A percentile compares a stretch with the other conserved stretches of the same genome.
These are phyloP conservation scores for Torulaspora maleeae DNA, from an alignment of 805 yeast genomes.

Conservation along the genomic window DNA sequence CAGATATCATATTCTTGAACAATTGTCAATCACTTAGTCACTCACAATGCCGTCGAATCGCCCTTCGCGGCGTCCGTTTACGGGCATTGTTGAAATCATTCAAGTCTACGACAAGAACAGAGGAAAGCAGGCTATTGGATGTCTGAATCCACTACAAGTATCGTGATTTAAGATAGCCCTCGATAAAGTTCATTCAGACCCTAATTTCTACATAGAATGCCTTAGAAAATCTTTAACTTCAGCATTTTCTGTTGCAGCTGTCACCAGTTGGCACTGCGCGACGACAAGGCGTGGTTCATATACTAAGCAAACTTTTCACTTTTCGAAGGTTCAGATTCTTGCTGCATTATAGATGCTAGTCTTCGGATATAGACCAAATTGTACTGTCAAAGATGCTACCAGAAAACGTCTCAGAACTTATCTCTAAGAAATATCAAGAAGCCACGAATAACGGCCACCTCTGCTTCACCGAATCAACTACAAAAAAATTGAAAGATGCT, in stretches of 20 bases:
- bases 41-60: conserved; percentile 1
- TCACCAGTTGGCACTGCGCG: conserved; percentile 7
- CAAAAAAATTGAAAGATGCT: conserved; percentile 30
- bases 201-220: background rate
- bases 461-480: conserved; percentile 47
- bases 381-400: conserved; percentile 30
- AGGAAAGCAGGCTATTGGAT: background rate
- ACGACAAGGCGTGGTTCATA: conserved; percentile 1
- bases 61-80: conserved; percentile 6
- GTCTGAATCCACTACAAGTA: background rate
- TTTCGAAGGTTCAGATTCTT: background rate
- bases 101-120: background rate
- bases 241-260: background rate
- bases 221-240: background rate
- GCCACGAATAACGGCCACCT: conserved; percentile 48
- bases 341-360: background rate
- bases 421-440: conserved; percentile 41
- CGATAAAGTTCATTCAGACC: background rate
- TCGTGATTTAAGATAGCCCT: background rate
- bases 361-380: background rate
- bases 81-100: background rate
- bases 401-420: conserved; percentile 35
- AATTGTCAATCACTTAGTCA: background rate
- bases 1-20: background rate
- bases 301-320: conserved; percentile 7